Evolutionary conservation across 2,329 filamentous ascomycete genomes (phyloP).

Genomic region (Whalleya microplaca): DNA sequence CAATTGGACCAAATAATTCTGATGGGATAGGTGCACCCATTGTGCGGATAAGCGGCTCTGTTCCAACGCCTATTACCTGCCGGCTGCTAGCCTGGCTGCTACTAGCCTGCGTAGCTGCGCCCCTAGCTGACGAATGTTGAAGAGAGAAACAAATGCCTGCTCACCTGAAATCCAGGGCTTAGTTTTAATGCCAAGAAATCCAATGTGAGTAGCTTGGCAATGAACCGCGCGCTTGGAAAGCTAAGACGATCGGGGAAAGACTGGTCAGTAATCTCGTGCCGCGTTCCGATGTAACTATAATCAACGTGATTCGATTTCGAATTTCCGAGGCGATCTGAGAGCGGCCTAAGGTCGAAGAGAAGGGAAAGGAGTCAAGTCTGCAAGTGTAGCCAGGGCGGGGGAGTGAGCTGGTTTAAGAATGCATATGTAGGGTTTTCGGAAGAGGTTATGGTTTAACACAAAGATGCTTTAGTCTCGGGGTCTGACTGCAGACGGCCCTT

Average conservation of each 20-base stretch:
- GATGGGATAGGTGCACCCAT: slow-evolving; percentile 12
- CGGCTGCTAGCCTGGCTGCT: neutral
- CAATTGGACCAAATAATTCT: slow-evolving; percentile 17
- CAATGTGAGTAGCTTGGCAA: slow-evolving; percentile 19
- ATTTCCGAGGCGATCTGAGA: neutral
- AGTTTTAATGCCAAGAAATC: slow-evolving; percentile 25
- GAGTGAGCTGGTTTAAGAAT: neutral
- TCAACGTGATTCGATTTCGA: neutral
- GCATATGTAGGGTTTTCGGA: neutral
- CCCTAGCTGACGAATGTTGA: slow-evolving; percentile 26
- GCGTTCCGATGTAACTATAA: slow-evolving; percentile 12
- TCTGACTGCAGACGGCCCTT: slow-evolving; percentile 13
- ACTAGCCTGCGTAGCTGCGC: slow-evolving; percentile 17
- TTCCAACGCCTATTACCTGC: slow-evolving; percentile 5
- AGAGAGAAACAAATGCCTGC: slow-evolving; percentile 20
- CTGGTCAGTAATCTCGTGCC: slow-evolving; percentile 21
- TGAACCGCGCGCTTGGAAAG: slow-evolving; percentile 25
- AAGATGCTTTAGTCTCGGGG: slow-evolving; percentile 6
- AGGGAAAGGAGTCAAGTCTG: no score
- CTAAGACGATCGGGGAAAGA: slow-evolving; percentile 13
- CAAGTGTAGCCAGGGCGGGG: no score
- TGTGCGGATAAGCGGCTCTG: slow-evolving; percentile 12
- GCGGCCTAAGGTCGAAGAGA: no score
- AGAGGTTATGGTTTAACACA: slow-evolving; percentile 1
- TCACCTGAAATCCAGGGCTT: slow-evolving; percentile 30